phyloP scores from a whole-genome alignment of 441 rosid species.

The Croton setiger region DNA sequence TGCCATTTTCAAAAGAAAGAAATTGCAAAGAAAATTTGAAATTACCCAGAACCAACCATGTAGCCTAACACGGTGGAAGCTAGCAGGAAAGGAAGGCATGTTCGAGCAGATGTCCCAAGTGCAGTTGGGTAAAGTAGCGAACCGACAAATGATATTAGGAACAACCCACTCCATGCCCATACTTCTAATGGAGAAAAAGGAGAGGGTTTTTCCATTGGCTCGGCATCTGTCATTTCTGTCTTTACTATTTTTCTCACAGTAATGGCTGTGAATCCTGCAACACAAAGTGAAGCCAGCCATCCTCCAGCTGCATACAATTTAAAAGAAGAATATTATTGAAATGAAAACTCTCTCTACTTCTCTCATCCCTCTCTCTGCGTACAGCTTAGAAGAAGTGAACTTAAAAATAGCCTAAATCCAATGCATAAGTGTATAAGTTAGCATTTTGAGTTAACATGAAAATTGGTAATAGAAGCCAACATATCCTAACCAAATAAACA shows the following conservation, averaged over 20 bases:
- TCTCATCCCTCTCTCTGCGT: not conserved
- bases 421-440: not conserved
- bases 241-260: conserved; percentile 79
- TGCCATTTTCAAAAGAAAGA: not conserved
- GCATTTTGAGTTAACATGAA: not conserved
- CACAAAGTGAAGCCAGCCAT: conserved; percentile 93
- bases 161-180: conserved; percentile 75
- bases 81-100: conserved; percentile 89
- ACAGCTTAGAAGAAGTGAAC: not conserved
- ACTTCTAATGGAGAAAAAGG: conserved; percentile 68
- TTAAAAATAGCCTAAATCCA: not conserved
- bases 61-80: conserved; percentile 91
- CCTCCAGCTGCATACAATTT: conserved; percentile 65
- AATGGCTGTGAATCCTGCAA: conserved; percentile 85
- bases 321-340: conserved; percentile 1
- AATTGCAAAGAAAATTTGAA: conserved; percentile 3
- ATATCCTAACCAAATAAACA: not conserved
- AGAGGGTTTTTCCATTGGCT: conserved; percentile 87
- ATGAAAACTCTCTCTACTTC: not conserved
- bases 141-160: conserved; percentile 59
- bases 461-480: not conserved
- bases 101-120: conserved; percentile 73
- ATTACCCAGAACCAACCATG: conserved; percentile 81
- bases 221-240: conserved; percentile 85
- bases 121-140: conserved; percentile 65